Base-by-base conservation (phyloP, 768 basidiomycete species). In the Tulasnella sp. region DNA sequence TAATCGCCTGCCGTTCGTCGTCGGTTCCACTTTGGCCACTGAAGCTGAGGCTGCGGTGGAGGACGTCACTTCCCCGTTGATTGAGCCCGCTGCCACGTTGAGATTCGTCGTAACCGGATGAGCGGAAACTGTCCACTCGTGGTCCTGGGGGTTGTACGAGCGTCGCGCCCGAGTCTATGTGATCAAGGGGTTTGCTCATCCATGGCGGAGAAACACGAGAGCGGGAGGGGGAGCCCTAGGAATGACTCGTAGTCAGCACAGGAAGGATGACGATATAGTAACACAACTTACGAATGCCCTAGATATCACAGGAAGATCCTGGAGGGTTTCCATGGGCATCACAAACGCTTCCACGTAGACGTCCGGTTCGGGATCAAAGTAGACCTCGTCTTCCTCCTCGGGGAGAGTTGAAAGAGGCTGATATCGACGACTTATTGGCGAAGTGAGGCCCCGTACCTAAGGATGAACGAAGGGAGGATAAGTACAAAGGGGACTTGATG, bases 151-250 rank as follows among this genome's bases (percentile, higher is more conserved):
- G 2, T 32, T 25, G 3, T 25, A 29, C 19, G 34, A 25, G 4
- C 27, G 46, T 1, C 46, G 46, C 2, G 29, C 46, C 8, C 46
- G 46, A 31, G 46, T n/a, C 1, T 46, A 14, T 25, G 11, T 48
- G 27, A 7, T 48, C 27, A 2, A 54, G 39, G 14, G 35, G 25
- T 15, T 41, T 35, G 23, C 42, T 36, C 52, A 54, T 54, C 52
- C 52, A 54, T 21, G 52, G 52, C 2, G 52, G 52, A 2, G 52
- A 54, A 29, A 54, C 52, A 5, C 37, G 17, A n/a, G 52, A 54
- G 2, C 52, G 52, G 27, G 35, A 19, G 3, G 52, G 37, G 12
- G 52, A 52, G 34, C 36, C 36, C 50, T 52, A 23, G 8, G n/a
- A 14, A 35, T 23, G 6, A 46, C 12, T 9, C 25, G 46, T 25